Base-by-base conservation (phyloP, 2,329 filamentous ascomycete genomes). In the Diaporthe ilicicola region DNA sequence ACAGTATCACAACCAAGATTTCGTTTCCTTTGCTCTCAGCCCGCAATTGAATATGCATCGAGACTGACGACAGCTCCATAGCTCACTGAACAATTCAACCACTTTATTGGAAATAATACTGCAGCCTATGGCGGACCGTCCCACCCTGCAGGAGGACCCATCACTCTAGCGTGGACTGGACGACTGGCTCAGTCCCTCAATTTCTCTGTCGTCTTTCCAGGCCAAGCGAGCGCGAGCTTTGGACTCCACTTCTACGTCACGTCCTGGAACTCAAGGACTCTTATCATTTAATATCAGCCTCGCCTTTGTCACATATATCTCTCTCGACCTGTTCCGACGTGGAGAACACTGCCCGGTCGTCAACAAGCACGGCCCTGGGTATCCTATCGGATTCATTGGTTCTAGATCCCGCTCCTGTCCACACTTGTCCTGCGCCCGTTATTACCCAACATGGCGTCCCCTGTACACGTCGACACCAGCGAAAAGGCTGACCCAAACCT, bases 391-490 rank as follows among this genome's bases (percentile, higher is more conserved):
- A 53, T 42, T 66, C 62, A 54, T 27, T 54, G 48, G 62, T 53
- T 66, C 62, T 66, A 53, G 62, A 66, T 66, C 24, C 37, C 32
- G 3, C 37, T 51, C 44, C 32, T 22, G n/a, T 50, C 64, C 48
- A 55, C 53, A 59, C n/a, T 39, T 59, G 15, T 59, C 39, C 15
- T 37, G 42, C 53, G 29, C 53, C 42, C 19, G 37, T 39, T 37
- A 54, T 29, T 50, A 34, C 32, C 62, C 65, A 71, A 71, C 27
- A 73, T 73, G 71, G 62, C 69, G 64, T 69, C 71, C 51, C 71
- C 71, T 19, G 71, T 65, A 27, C 65, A 65, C 53, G 65, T 69
- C 65, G 71, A 73, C 39, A 71, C 50, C 27, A 66, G 32, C 42
- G 69, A 71, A 65, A 73, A 66, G 65, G 37, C 65, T 15, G 69